Base-by-base conservation (phyloP, 208 protist genomes). In the Trypanosoma mega region DNA sequence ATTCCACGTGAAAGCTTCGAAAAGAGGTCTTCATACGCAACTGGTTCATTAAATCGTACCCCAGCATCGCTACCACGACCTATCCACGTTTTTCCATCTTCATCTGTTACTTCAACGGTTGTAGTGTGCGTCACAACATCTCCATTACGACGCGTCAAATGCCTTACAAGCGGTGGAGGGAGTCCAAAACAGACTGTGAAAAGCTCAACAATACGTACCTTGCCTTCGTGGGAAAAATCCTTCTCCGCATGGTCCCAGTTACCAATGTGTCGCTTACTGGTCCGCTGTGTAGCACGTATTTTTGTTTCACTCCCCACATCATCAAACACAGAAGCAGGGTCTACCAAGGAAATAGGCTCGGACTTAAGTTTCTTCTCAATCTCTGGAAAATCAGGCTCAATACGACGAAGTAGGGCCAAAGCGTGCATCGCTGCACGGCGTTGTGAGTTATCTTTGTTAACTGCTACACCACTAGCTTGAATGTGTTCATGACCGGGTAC, bases 391-490 rank as follows among this genome's bases (percentile, higher is more conserved):
- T 89, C 63, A 2, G 80, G 76, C 41, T 96, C 87, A 37, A 96
- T 58, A 36, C 78, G 71, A n/a, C 58, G 51, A 31, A 94, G 66
- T 12, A 96, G 37, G n/a, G 79, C 74, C 5, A 93, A 44, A 4
- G 74, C 78, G 62, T 96, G 91, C 81, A 90, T 86, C 0, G 91
- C 78, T 11, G 87, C 91, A 2, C 82, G 80, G 21, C 72, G 64
- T 55, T 87, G 67, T 3, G 87, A 76, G 0, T 31, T 34, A 3
- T 82, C 73, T 36, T 80, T 88, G 50, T 76, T 89, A 6, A 47
- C 8, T 2, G 80, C 87, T 0, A 94, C 85, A 9, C 91, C 91
- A 21, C 71, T 68, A 26, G 82, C 86, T 12, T 33, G 23, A 23
- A 91, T 23, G 27, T 86, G 67, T 39, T 78, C 72, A 39, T 78